Conservation (phyloP, 2,329 filamentous ascomycete species). For the Penicillium fuscoglaucum region DNA sequence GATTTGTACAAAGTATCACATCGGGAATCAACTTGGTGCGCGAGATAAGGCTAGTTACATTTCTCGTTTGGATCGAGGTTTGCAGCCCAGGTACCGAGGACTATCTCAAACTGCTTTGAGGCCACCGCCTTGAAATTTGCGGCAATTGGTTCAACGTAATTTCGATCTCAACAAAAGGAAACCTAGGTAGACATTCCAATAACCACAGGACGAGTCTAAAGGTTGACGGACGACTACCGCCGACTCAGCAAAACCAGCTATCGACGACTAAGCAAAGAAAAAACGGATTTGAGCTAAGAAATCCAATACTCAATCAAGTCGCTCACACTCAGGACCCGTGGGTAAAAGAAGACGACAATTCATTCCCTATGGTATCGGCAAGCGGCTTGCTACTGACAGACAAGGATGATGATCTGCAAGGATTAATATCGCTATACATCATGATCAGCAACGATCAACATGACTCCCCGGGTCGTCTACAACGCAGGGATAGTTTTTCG, state of each 20-base stretch:
- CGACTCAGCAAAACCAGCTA: neutral
- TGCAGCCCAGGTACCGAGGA: neutral
- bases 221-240: neutral
- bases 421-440: neutral
- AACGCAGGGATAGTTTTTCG: slow-evolving; percentile 23
- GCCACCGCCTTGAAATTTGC: neutral
- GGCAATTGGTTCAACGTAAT: neutral
- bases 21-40: neutral
- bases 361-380: neutral
- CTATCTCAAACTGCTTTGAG: neutral
- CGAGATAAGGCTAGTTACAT: neutral
- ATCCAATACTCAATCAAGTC: neutral
- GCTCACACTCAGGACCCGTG: neutral
- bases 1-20: neutral
- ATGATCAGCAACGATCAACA: slow-evolving; percentile 2
- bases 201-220: neutral
- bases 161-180: neutral
- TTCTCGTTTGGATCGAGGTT: neutral
- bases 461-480: slow-evolving; percentile 4
- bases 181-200: neutral
- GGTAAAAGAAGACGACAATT: neutral
- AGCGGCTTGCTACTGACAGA: neutral
- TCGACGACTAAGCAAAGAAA: neutral
- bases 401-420: neutral
- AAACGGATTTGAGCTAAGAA: neutral